Evolutionary conservation across 257 asterid genomes (phyloP), one percentile per base, ranked within the genome.

Genomic region (Rhazya stricta): DNA sequence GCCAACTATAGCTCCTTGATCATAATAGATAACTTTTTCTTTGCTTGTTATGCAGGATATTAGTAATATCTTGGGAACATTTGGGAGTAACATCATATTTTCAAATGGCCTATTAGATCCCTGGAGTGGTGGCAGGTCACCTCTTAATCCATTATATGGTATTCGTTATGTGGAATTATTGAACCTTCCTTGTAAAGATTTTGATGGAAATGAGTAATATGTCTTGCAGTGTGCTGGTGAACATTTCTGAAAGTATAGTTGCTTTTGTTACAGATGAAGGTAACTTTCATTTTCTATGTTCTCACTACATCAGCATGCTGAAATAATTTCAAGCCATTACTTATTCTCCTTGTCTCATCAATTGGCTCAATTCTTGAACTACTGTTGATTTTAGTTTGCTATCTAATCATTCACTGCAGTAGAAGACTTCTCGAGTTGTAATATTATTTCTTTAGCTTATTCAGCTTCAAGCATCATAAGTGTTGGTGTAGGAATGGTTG

Each of bases 51-150:
- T 78, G 78, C 78, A 90, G 97, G 95, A 90, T 56, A 84, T 88
- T 70, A 88, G 86, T 85, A 78, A 75, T 68, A 88, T 83, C 53
- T 78, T 94, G 81, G 82, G 81, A 82, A 63, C 68, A 45, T 94
- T 89, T 56, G 98, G 98, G 70, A 94, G 98, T 69, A 94, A 94
- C 85, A 91, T 94, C 84, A 91, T 94, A 79, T 92, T 94, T 83
- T 91, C 98, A 19, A 94, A 94, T 36, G 98, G 98, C 71, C 81
- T 94, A 29, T 74, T 90, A 84, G 98, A 94, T 87, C 98, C 98
- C 11, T 94, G 97, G 97, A 94, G 97, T 78, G 97, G 97, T 6
- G 98, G 98, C 87, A 89, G 98, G 98, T 93, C 81, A 46, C 6
- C 27, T 74, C 69, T 54, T 25, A 11, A 43, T 41, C 41, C 12